Evolutionary conservation across 306 rosid genomes (phyloP).

Genomic region (Prunus davidiana): DNA sequence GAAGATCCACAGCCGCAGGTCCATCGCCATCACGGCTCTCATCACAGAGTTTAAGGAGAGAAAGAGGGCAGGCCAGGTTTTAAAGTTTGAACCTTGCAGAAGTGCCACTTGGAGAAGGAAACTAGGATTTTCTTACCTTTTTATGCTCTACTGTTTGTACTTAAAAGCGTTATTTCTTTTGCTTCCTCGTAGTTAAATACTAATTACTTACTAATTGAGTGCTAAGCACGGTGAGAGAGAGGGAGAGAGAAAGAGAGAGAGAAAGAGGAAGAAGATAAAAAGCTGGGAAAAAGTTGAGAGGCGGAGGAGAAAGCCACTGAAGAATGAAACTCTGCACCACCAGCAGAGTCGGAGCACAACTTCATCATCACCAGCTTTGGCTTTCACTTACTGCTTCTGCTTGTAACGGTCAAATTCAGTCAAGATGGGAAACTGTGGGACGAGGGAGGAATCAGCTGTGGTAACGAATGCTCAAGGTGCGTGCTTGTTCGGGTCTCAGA

Average conservation of each 20-base stretch:
- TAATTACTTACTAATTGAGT: neutral
- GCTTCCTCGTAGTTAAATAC: neutral
- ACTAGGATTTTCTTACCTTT: neutral
- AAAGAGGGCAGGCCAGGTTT: neutral
- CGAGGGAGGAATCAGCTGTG: slow-evolving; percentile 94
- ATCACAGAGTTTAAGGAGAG: neutral
- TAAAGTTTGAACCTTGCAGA: neutral
- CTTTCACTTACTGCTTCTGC: slow-evolving; percentile 9
- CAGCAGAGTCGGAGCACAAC: slow-evolving; percentile 10
- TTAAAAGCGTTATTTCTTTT: neutral
- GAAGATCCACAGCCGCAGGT: slow-evolving; percentile 12
- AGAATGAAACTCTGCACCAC: slow-evolving; percentile 38
- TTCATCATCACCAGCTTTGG: slow-evolving; percentile 6
- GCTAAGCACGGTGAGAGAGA: neutral
- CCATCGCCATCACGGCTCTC: slow-evolving; percentile 1
- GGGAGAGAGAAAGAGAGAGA: neutral
- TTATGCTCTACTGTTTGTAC: neutral
- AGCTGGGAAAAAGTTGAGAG: neutral
- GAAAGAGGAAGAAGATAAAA: neutral
- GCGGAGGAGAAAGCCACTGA: slow-evolving; percentile 16
- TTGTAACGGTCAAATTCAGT: neutral
- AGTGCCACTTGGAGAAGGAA: neutral
- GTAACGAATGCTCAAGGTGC: slow-evolving; percentile 93
- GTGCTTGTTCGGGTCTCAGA: neutral
- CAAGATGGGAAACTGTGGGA: slow-evolving; percentile 93